Conservation (phyloP, 2,329 filamentous ascomycete genomes). For the Colletotrichum agaves region DNA sequence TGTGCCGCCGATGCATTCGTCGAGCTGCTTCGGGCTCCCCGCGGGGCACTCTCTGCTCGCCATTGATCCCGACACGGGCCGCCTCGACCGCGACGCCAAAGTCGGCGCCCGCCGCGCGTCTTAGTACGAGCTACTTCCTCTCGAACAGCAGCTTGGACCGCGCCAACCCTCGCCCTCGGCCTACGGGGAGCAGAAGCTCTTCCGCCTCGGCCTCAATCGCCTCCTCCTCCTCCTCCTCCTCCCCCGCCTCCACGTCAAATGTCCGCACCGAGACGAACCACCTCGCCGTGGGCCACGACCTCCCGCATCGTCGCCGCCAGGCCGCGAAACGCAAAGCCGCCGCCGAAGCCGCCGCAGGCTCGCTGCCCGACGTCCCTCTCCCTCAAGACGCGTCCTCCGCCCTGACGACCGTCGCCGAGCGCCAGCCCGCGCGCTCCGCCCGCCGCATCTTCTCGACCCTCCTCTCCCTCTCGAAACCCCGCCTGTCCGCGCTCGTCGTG, state of each 20-base stretch:
- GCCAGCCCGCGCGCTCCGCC: constrained; percentile 61
- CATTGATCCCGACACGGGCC: constrained; percentile 14
- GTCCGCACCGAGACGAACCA: constrained; percentile 16
- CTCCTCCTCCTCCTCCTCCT: constrained; percentile 7
- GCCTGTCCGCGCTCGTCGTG: constrained; percentile 89
- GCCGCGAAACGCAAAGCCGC: constrained; percentile 34
- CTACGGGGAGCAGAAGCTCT: constrained; percentile 24
- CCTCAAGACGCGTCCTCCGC: constrained; percentile 65
- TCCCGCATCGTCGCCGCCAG: constrained; percentile 38
- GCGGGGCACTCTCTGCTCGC: background rate
- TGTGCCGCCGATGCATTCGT: constrained; percentile 33
- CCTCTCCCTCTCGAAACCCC: constrained; percentile 94
- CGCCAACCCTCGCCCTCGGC: constrained; percentile 7
- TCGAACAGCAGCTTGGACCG: constrained; percentile 36
- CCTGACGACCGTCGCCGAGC: constrained; percentile 63
- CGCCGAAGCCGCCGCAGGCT: constrained; percentile 17
- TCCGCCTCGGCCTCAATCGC: constrained; percentile 26
- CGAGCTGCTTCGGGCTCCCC: constrained; percentile 18
- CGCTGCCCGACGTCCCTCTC: constrained; percentile 45
- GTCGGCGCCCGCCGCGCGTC: constrained; percentile 31
- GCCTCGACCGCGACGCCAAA: constrained; percentile 31
- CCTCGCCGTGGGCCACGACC: constrained; percentile 25
- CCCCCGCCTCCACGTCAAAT: constrained; percentile 17
- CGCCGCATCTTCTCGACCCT: constrained; percentile 80
- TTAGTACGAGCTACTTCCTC: constrained; percentile 38